Conservation (phyloP, 345 rosid genomes). For the Anastatica hierochuntica region DNA sequence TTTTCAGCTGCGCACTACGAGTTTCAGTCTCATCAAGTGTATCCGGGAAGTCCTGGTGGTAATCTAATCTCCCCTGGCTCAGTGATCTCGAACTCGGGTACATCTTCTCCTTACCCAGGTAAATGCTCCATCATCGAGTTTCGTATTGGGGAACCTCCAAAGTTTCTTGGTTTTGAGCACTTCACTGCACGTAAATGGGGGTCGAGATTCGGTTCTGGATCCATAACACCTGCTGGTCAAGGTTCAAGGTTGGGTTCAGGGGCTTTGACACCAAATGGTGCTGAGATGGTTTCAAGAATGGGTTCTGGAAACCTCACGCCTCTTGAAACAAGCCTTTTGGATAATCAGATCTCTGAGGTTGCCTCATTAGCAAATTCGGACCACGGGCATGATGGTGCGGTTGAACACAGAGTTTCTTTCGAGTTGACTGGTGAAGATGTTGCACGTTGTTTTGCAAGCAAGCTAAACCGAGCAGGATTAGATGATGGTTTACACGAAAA, state of each 20-base stretch:
- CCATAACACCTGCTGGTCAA: constrained; percentile 70
- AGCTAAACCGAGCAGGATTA: constrained; percentile 27
- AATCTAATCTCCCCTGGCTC: constrained; percentile 77
- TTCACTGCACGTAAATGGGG: constrained; percentile 70
- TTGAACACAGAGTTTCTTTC: constrained; percentile 67
- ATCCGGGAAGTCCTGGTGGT: constrained; percentile 79
- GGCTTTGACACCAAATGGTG: constrained; percentile 54
- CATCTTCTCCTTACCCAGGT: constrained; percentile 81
- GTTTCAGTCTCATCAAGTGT: constrained; percentile 41
- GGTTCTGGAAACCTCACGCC: constrained; percentile 66
- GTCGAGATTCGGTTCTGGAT: constrained; percentile 77
- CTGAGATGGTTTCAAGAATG: constrained; percentile 46
- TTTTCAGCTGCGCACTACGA: constrained; percentile 37
- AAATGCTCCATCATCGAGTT: constrained; percentile 49
- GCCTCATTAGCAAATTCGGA: constrained; percentile 39
- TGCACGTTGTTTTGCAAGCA: constrained; percentile 67
- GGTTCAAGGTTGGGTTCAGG: constrained; percentile 80
- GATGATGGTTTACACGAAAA: constrained; percentile 31
- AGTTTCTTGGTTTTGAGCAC: constrained; percentile 54
- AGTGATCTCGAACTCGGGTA: constrained; percentile 44
- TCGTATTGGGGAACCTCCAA: constrained; percentile 55
- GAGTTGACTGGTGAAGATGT: constrained; percentile 95
- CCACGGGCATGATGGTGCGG: constrained; percentile 24
- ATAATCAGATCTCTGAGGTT: constrained; percentile 41
- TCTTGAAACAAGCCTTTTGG: constrained; percentile 37